These are phyloP conservation scores for Ascochyta fabae DNA, from an alignment of 2,329 filamentous ascomycete species.

Conservation along the genomic window DNA sequence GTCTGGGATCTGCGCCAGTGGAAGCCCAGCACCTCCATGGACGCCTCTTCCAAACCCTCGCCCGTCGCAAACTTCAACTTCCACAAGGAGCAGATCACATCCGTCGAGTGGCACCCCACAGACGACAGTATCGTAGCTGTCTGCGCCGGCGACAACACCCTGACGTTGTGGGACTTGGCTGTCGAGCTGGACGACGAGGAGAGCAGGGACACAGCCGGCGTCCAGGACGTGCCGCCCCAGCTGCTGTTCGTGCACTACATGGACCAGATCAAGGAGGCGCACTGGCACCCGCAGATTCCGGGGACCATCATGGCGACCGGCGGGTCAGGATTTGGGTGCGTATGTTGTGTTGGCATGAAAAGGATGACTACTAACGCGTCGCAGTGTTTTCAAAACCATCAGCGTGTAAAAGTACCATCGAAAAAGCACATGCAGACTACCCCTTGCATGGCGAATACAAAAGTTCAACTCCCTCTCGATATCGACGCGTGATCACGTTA, in stretches of 20 bases:
- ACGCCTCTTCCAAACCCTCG: constrained; percentile 63
- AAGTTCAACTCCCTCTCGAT: neutral
- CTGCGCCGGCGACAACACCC: constrained; percentile 88
- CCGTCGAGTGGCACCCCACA: constrained; percentile 95
- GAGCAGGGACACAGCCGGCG: constrained; percentile 84
- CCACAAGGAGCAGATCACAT: constrained; percentile 96
- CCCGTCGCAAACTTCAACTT: constrained; percentile 94
- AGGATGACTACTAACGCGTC: constrained; percentile 8
- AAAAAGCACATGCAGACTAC: neutral
- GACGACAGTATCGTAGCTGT: constrained; percentile 96
- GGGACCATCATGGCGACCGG: constrained; percentile 90
- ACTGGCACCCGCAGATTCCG: constrained; percentile 97
- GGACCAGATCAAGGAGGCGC: constrained; percentile 90
- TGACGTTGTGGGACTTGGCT: constrained; percentile 95
- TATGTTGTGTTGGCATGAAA: constrained; percentile 16
- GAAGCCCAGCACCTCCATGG: constrained; percentile 70
- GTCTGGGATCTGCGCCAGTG: constrained; percentile 97
- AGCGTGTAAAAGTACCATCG: constrained; percentile 38
- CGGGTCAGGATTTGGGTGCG: constrained; percentile 76
- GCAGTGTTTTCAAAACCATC: constrained; percentile 51
- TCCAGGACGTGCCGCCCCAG: constrained; percentile 91
- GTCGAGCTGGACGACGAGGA: constrained; percentile 98
- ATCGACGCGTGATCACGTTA: constrained; percentile 28
- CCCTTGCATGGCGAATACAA: neutral
- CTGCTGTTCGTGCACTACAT: constrained; percentile 96